These are phyloP conservation scores for Tillandsia leiboldiana DNA, from an alignment of 176 grass and related monocot species.

Conservation along the genomic window DNA sequence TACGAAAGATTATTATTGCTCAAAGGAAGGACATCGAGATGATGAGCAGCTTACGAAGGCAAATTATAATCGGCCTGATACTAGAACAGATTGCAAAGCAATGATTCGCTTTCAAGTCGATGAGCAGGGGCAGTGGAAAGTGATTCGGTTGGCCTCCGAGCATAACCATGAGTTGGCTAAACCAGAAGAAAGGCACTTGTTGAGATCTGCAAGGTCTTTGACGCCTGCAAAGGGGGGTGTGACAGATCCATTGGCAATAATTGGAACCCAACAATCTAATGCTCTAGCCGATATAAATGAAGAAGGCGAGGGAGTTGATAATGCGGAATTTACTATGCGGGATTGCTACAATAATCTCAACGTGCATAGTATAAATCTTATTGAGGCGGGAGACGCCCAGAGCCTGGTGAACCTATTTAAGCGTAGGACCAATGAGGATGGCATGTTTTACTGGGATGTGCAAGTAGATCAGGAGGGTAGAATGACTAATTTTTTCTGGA, in stretches of 20 bases:
- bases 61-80: slow-evolving; percentile 75
- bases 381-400: slow-evolving; percentile 54
- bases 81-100: slow-evolving; percentile 80
- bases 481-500: slow-evolving; percentile 72
- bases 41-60: slow-evolving; percentile 41
- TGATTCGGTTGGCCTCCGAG: slow-evolving; percentile 57
- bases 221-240: slow-evolving; percentile 47
- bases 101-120: slow-evolving; percentile 84
- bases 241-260: no score
- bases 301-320: no score
- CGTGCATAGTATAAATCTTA: no score
- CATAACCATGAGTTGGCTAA: slow-evolving; percentile 87
- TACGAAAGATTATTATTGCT: slow-evolving; percentile 91
- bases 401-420: slow-evolving; percentile 73
- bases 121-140: slow-evolving; percentile 61
- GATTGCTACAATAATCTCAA: no score
- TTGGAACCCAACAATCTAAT: no score
- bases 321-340: no score
- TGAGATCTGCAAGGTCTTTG: slow-evolving; percentile 62
- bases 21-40: slow-evolving; percentile 37
- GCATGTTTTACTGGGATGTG: slow-evolving; percentile 84
- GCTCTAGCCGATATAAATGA: no score
- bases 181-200: slow-evolving; percentile 73
- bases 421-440: slow-evolving; percentile 62
- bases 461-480: slow-evolving; percentile 79